Evolutionary conservation across 1,284 basidiomycete species (phyloP), one percentile per base, ranked within the genome.

Genomic region (Coniophora puteana): DNA sequence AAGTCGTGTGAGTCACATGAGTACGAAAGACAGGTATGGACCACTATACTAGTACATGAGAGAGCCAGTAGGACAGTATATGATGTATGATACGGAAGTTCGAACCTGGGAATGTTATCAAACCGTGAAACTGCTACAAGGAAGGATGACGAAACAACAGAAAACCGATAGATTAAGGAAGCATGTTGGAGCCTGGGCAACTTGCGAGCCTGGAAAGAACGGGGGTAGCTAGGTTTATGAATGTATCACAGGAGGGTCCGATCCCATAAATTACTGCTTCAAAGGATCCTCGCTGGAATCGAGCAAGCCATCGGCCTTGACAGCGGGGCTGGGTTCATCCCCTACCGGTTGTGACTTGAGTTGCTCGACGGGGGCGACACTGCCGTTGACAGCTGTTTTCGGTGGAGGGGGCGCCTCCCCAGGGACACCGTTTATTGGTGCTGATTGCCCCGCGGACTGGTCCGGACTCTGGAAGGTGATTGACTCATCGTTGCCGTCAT

Each of bases 281-380:
- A 82, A 56, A 31, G 83, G 82, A 55, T 77, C 74, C 62, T 89
- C 85, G 58, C 78, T 85, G 43, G 67, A 66, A 59, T 89, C 83
- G 65, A 83, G 68, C 41, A 88, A 67, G n/a, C 83, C 85, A 58
- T 90, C 88, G 18, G 68, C 76, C 57, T 76, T 74, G 18, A 78
- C 71, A 20, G 72, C 76, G 1, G 73, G 67, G 47, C 72, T 68
- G 27, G 74, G 69, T 38, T 68, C 72, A 50, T 89, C 84, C 16
- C 82, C 81, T 41, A 68, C 65, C 13, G 83, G 79, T 36, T 67
- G 58, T 8, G 73, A 68, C 34, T 68, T 64, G 29, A 83, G 65
- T 51, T 83, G 83, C 45, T 69, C 59, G 29, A 67, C 68, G 8
- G 71, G 66, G 16, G 58, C 57, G 21, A 62, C 51, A 47, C 71